Evolutionary conservation across 2,329 filamentous ascomycete species (phyloP).

Genomic region (Exophiala sp.): DNA sequence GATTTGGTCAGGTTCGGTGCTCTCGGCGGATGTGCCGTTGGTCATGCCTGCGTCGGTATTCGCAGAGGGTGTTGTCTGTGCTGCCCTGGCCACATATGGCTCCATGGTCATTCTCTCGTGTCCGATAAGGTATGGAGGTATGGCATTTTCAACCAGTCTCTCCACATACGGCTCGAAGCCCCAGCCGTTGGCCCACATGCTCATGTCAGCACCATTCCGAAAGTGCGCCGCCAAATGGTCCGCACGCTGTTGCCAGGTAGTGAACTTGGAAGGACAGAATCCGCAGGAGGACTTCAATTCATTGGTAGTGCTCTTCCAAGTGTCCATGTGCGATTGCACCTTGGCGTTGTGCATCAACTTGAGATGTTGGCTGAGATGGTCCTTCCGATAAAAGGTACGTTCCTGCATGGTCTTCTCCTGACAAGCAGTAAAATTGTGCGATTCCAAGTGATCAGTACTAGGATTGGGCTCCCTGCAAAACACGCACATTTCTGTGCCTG

Average conservation of each 20-base stretch:
- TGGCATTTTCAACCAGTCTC: conserved; percentile 35
- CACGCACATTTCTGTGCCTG: conserved; percentile 46
- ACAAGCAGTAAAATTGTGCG: conserved; percentile 58
- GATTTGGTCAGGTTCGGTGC: conserved; percentile 24
- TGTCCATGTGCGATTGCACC: conserved; percentile 48
- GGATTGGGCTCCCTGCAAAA: conserved; percentile 57
- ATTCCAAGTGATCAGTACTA: conserved; percentile 54
- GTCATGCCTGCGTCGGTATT: conserved; percentile 22
- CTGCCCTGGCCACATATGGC: conserved; percentile 27
- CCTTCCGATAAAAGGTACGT: conserved; percentile 58
- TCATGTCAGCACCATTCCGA: conserved; percentile 37
- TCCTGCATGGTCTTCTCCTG: conserved; percentile 59
- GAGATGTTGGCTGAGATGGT: conserved; percentile 56
- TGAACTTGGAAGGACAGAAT: conserved; percentile 33
- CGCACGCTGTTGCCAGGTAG: conserved; percentile 33
- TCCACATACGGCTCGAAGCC: conserved; percentile 37
- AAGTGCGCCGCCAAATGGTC: conserved; percentile 42
- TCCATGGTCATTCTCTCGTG: conserved; percentile 32
- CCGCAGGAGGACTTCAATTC: conserved; percentile 46
- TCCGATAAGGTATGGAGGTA: conserved; percentile 38
- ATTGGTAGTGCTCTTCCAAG: conserved; percentile 52
- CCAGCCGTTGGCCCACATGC: conserved; percentile 38
- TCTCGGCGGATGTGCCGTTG: conserved; percentile 20
- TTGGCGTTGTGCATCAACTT: conserved; percentile 54
- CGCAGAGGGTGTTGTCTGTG: conserved; percentile 14